These are phyloP conservation scores for Blastocystis sp. DNA, from an alignment of 352 stramenopile genomes.

Conservation along the genomic window DNA sequence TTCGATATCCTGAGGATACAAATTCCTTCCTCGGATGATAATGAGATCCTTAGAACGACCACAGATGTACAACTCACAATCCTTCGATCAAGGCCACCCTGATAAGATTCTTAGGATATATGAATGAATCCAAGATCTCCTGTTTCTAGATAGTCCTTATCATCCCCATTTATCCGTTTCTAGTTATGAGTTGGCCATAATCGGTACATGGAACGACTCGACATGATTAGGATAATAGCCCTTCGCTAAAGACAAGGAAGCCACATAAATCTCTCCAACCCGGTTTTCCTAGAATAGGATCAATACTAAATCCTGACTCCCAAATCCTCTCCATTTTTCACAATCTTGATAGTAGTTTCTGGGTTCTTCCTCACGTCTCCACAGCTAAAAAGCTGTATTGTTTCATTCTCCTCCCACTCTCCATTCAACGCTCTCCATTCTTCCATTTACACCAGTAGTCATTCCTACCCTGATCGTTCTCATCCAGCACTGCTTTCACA, in stretches of 20 bases:
- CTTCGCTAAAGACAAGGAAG: slow-evolving; percentile 79
- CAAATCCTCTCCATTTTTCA: slow-evolving; percentile 71
- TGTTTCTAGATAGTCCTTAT: slow-evolving; percentile 79
- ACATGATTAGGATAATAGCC: slow-evolving; percentile 79
- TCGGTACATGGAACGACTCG: background rate
- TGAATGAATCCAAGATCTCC: slow-evolving; percentile 95
- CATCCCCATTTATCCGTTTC: slow-evolving; percentile 68
- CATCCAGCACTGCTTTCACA: background rate
- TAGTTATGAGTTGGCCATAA: background rate
- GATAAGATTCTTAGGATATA: slow-evolving; percentile 14
- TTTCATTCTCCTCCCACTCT: slow-evolving; percentile 18
- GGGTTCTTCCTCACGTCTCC: slow-evolving; percentile 77
- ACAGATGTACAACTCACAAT: slow-evolving; percentile 84
- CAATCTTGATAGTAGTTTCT: slow-evolving; percentile 84
- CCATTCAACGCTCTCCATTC: background rate
- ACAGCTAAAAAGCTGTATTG: slow-evolving; percentile 84
- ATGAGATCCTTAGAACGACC: slow-evolving; percentile 97
- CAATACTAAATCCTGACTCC: slow-evolving; percentile 65
- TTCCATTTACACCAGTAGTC: background rate
- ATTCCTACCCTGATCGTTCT: background rate
- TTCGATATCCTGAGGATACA: slow-evolving; percentile 98
- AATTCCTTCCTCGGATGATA: slow-evolving; percentile 95
- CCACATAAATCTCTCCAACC: slow-evolving; percentile 82
- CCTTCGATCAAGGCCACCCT: background rate
- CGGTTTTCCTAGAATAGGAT: slow-evolving; percentile 65